These are phyloP conservation scores for Larix sibirica DNA, from an alignment of 83 land plant species.

Conservation along the genomic window DNA sequence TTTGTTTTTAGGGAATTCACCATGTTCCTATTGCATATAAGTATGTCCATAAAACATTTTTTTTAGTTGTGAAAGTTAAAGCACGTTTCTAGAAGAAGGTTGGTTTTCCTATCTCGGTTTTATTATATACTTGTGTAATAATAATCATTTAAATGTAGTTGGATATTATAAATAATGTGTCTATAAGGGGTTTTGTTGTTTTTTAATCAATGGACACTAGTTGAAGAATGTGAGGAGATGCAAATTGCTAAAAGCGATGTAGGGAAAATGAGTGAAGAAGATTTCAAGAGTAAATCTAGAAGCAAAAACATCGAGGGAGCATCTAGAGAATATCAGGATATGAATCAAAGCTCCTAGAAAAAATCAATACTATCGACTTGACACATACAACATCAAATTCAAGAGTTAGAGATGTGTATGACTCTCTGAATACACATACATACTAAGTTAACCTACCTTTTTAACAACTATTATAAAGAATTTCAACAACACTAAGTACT, in stretches of 20 bases:
- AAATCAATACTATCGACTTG: slow-evolving; percentile 55
- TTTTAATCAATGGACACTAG: neutral
- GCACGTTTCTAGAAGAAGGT: no score
- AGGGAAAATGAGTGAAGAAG: slow-evolving; percentile 1
- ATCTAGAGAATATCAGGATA: slow-evolving; percentile 42
- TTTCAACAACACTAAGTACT: neutral
- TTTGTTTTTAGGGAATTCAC: no score
- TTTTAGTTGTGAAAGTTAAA: no score
- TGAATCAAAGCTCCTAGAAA: slow-evolving; percentile 38
- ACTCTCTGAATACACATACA: neutral
- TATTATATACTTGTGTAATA: no score
- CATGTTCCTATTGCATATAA: no score
- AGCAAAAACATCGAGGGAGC: slow-evolving; percentile 50
- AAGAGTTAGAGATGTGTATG: slow-evolving; percentile 63
- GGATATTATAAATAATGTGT: no score
- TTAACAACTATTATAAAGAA: neutral
- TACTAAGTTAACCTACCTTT: no score
- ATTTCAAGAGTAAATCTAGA: slow-evolving; percentile 43
- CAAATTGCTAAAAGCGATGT: neutral
- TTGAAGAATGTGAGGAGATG: neutral
- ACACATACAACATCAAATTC: slow-evolving; percentile 58
- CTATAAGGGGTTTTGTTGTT: no score
- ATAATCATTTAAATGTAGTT: no score
- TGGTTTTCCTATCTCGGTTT: no score
- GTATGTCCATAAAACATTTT: no score